Evolutionary conservation across 1,284 basidiomycete genomes (phyloP).

Genomic region (Lignosus rhinocerotis): DNA sequence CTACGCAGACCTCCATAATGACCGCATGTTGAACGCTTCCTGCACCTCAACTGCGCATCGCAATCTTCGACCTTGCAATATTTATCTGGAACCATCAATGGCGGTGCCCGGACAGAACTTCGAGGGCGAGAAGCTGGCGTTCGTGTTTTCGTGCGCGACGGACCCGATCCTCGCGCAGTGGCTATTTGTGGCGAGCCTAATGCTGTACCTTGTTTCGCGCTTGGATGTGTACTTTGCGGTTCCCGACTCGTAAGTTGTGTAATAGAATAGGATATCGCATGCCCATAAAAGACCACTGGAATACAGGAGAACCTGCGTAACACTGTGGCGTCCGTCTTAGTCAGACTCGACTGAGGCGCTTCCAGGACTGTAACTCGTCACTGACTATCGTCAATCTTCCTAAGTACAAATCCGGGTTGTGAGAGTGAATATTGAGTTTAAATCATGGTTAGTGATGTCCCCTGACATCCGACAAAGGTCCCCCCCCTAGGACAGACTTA

Average conservation of each 20-base stretch:
- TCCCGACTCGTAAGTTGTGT: background rate
- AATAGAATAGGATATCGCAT: background rate
- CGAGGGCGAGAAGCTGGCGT: background rate
- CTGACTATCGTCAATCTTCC: no score
- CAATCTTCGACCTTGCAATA: background rate
- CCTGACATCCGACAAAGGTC: no score
- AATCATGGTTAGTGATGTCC: no score
- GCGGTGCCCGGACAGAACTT: background rate
- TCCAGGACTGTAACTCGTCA: no score
- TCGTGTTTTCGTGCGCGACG: constrained; percentile 4
- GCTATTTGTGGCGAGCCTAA: constrained; percentile 4
- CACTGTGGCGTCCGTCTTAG: no score
- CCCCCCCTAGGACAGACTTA: no score
- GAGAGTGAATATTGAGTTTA: no score
- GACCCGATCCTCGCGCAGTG: constrained; percentile 8
- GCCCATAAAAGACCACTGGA: background rate
- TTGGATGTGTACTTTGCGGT: constrained; percentile 4
- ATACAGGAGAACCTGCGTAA: no score
- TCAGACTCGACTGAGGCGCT: no score
- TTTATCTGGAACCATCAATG: background rate
- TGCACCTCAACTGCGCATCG: background rate
- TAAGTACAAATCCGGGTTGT: no score
- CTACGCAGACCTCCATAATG: background rate
- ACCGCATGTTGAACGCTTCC: background rate
- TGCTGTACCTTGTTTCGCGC: constrained; percentile 8